Conservation (phyloP, 768 basidiomycete species). For the Nidula microcarpa region DNA sequence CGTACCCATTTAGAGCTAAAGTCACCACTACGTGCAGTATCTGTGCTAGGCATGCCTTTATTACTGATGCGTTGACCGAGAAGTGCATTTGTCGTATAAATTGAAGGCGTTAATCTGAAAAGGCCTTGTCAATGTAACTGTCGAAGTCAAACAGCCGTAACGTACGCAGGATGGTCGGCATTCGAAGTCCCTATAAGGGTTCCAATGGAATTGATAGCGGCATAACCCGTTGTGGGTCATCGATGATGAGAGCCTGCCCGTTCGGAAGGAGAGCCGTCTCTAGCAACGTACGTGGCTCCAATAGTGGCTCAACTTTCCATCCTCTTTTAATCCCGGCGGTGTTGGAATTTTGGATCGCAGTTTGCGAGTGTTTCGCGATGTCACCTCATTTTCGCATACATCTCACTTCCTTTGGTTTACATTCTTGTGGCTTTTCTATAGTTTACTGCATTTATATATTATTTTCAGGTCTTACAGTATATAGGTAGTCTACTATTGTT, state of each 20-base stretch:
- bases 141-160: neutral
- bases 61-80: slow-evolving; percentile 45
- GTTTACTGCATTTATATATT: too few relatives aligned
- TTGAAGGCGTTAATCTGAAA: slow-evolving; percentile 31
- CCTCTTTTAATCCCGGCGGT: slow-evolving; percentile 40
- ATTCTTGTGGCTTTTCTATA: too few relatives aligned
- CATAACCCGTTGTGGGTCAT: slow-evolving; percentile 41
- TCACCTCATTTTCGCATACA: too few relatives aligned
- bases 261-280: slow-evolving; percentile 39
- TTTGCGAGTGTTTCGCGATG: too few relatives aligned
- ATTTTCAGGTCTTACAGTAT: too few relatives aligned
- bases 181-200: slow-evolving; percentile 21
- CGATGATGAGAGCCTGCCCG: slow-evolving; percentile 39
- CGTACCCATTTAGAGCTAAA: slow-evolving; percentile 33
- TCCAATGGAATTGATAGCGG: slow-evolving; percentile 30
- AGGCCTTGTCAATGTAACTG: too few relatives aligned
- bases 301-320: slow-evolving; percentile 44
- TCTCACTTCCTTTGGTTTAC: too few relatives aligned
- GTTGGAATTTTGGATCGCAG: too few relatives aligned
- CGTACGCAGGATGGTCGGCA: slow-evolving; percentile 26
- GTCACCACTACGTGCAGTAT: slow-evolving; percentile 49
- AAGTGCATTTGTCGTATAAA: slow-evolving; percentile 43
- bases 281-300: slow-evolving; percentile 33
- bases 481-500: too few relatives aligned
- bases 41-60: slow-evolving; percentile 36